Base-by-base conservation (phyloP, 2,329 filamentous ascomycete species). In the Colletotrichum truncatum region DNA sequence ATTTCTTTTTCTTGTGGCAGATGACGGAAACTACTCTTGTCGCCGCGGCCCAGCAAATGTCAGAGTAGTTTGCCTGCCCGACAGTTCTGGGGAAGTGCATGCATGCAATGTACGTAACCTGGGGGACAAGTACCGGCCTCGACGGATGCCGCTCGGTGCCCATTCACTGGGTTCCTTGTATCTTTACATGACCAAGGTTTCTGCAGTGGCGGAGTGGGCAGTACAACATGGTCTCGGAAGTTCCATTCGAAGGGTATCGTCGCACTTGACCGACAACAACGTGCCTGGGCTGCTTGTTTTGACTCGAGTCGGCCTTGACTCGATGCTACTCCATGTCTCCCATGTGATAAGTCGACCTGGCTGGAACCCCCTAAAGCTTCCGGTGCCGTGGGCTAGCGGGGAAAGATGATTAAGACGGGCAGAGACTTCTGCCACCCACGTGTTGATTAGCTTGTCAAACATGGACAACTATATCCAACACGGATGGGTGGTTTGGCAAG, bases 91-190 rank as follows among this genome's bases (percentile, higher is more conserved):
- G 62, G 41, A 61, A 54, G 32, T 48, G 56, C 63, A 56, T 66
- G 63, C 63, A 66, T 66, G 34, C 41, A 51, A 57, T 61, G 57
- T 63, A 62, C 21, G 63, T 62, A 55, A 62, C 55, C 49, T 51
- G 18, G 48, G 30, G n/a, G n/a, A n/a, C 60, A 65, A 65, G 57
- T 62, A 55, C 62, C 62, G 57, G 57, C 62, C 12, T 56, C 28
- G 11, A 62, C 34, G 51, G 57, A 21, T 55, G 49, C 57, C 56
- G 57, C 49, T 18, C 26, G 26, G 38, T 32, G 39, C 48, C 36
- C 62, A 26, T 62, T 46, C 52, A 52, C 57, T 28, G 57, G 62
- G 48, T 48, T 43, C 48, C 45, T 28, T 21, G 30, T 21, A 16
- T 32, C 54, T 25, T 10, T 52, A 25, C 46, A 51, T 45, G 48